Base-by-base conservation (phyloP, 805 yeast genomes). In the Ogataea sp. region DNA sequence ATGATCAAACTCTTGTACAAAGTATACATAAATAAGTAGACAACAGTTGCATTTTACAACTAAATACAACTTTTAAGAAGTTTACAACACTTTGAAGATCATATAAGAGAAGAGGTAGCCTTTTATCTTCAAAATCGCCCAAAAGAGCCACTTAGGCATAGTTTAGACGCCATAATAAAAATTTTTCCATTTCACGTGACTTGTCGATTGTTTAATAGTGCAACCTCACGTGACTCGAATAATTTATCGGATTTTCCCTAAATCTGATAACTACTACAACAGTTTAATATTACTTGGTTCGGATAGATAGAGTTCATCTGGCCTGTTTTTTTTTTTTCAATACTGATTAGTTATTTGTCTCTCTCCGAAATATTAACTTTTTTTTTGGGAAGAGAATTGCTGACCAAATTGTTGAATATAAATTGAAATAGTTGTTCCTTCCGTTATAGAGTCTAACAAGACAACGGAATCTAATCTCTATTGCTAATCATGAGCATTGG, bases 131-230 rank as follows among this genome's bases (percentile, higher is more conserved):
- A 30, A 30, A 30, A 30, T 17, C 6, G 21, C 33, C 33, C 17
- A 30, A 30, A 30, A 17, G 21, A 30, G 33, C 21, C 21, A 30
- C 33, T n/a, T 9, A 13, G 10, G 25, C 25, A 23, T n/a, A n/a
- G n/a, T n/a, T n/a, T n/a, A n/a, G n/a, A n/a, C n/a, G n/a, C n/a
- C n/a, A n/a, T 11, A 10, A 26, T 10, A 7, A 9, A 30, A 14
- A 32, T 32, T 32, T 23, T 23, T 20, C 35, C 7, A 32, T 32
- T 15, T 32, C 35, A 32, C 35, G 35, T 32, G 35, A 32, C 35
- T n/a, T 32, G 35, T 11, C 33, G 33, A 30, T 17, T 30, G 11
- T 8, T 3, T 11, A 6, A 16, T 8, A 17, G 3, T 5, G 5
- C 13, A 5, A 3, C 11, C 11, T 30, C 33, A 30, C 33, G 33